Evolutionary conservation across 345 rosid genomes (phyloP).

Genomic region (Euphorbia lathyris): DNA sequence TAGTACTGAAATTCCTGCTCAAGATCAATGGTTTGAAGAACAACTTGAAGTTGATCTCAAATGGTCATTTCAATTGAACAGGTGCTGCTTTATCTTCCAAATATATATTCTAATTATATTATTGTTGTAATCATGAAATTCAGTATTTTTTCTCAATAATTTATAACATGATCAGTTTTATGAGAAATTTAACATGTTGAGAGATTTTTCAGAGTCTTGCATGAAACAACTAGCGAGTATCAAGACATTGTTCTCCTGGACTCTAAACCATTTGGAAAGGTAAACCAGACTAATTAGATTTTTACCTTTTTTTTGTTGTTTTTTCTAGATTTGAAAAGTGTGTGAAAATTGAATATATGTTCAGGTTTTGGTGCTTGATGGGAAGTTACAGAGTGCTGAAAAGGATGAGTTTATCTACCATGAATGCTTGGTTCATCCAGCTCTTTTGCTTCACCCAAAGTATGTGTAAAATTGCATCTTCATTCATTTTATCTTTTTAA

Average conservation of each 20-base stretch:
- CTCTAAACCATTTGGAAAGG: conserved; percentile 21
- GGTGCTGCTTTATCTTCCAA: neutral
- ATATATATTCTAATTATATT: no score
- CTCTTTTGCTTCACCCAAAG: conserved; percentile 12
- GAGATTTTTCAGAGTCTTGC: conserved; percentile 8
- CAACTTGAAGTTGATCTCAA: conserved; percentile 9
- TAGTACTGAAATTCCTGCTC: no score
- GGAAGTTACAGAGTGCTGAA: conserved; percentile 30
- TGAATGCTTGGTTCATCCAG: conserved; percentile 31
- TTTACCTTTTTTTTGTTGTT: no score
- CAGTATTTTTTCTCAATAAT: neutral
- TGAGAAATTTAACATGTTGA: no score
- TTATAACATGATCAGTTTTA: no score
- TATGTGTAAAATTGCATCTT: no score
- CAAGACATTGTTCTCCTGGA: conserved; percentile 19
- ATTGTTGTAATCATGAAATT: no score
- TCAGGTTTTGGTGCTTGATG: conserved; percentile 22
- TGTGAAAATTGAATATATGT: neutral
- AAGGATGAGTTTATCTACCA: conserved; percentile 29
- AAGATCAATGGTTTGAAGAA: conserved; percentile 23
- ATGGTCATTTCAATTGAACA: conserved; percentile 15
- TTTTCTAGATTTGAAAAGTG: no score
- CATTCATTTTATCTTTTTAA: no score
- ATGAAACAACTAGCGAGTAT: conserved; percentile 2
- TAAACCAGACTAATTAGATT: neutral